A percentile compares a stretch with the other conserved stretches of the same genome.
phyloP scores from a whole-genome alignment of 208 protist species.

The Trichomonas tenax region DNA sequence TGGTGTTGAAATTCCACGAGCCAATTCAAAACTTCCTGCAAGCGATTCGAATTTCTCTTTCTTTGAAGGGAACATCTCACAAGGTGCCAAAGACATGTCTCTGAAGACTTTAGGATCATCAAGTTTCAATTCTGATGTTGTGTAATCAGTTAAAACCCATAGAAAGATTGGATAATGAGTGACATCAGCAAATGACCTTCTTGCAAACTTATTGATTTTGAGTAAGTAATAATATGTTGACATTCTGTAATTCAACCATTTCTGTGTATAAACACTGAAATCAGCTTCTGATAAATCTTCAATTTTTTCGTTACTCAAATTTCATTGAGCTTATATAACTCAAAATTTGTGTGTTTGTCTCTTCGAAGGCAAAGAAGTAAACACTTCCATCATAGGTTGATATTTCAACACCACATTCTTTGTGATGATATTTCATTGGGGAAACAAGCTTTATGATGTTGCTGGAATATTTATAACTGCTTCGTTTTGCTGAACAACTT shows the following conservation, averaged over 20 bases:
- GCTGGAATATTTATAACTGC: neutral
- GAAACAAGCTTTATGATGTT: neutral
- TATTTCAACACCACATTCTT: neutral
- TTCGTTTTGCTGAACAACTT: neutral
- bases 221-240: neutral
- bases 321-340: neutral
- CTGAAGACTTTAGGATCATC: neutral
- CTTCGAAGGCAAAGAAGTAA: neutral
- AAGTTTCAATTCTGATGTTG: neutral
- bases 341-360: neutral
- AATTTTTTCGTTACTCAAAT: neutral
- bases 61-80: constrained; percentile 50
- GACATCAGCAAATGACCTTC: neutral
- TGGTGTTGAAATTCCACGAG: neutral
- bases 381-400: neutral
- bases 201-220: neutral
- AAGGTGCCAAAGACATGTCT: constrained; percentile 79
- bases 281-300: neutral
- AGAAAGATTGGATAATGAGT: neutral
- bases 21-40: neutral
- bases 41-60: neutral
- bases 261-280: neutral
- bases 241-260: neutral
- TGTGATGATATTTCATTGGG: neutral
- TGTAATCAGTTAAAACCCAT: neutral